Base-by-base conservation (phyloP, 345 rosid species). In the Sapria himalayana region DNA sequence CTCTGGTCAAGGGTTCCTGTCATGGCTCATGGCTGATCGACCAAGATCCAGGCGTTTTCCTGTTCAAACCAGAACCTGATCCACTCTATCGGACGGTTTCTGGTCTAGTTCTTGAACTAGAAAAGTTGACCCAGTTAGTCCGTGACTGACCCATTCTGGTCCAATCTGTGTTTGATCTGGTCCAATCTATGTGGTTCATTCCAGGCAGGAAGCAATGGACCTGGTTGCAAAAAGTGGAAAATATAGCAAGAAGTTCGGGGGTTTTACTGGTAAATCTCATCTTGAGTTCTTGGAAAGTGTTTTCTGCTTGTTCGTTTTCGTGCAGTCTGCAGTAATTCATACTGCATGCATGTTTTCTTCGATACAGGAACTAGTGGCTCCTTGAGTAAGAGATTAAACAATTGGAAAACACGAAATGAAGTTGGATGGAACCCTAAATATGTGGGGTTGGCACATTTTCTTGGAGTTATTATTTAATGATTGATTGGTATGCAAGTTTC, bases 191-290 rank as follows among this genome's bases (percentile, higher is more conserved):
- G n/a, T 9, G 12, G 15, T 12, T 44, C 27, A 7, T 13, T 53
- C 48, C 73, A 89, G 98, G 75, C 93, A 76, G 57, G 91, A 79
- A 49, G 64, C 82, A 49, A 76, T 89, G 98, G 93, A 89, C 41
- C 48, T 89, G 58, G 78, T 82, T 39, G 50, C 41, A 46, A 71
- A 69, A 69, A 76, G 94, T 32, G 79, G 85, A 44, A 82, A 76
- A 46, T 89, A 44, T 45, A 60, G 56, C 42, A 65, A 89, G 55
- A 67, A 60, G 66, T 82, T 89, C 44, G 59, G 49, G 52, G 77
- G 67, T 33, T 89, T 89, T 54, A 76, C 85, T 19, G 82, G 98
- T 76, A 37, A 66, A 52, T 29, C 54, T 51, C 39, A 29, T 35
- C 14, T 27, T 48, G 11, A 7, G 22, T 12, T 19, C 6, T 27